Percentiles rank a stretch among this genome's conserved stretches.
Conservation (phyloP, 345 rosid genomes). For the Barbarea vulgaris region DNA sequence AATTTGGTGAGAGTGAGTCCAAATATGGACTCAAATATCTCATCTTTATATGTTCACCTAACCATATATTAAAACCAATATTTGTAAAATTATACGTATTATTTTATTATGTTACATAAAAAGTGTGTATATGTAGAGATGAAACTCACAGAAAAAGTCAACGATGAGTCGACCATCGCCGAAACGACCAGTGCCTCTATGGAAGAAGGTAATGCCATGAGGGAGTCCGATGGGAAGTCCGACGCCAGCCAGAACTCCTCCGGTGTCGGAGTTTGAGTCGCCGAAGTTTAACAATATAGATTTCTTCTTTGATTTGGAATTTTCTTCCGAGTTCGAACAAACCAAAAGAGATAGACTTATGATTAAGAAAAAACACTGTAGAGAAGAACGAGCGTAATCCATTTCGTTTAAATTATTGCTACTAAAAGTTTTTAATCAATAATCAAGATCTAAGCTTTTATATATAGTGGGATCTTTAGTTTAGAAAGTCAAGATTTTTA, state of each 20-base stretch:
- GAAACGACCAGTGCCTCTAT: constrained; percentile 49
- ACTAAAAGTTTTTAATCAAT: neutral
- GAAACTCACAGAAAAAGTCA: constrained; percentile 60
- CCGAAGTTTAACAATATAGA: constrained; percentile 56
- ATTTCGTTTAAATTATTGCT: neutral
- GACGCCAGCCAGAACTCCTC: constrained; percentile 46
- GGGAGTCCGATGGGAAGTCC: constrained; percentile 52
- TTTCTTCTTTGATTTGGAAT: constrained; percentile 26
- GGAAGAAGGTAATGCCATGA: constrained; percentile 55
- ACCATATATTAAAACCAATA: neutral
- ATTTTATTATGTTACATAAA: neutral
- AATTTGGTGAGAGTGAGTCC: constrained; percentile 53
- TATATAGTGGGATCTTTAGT: neutral
- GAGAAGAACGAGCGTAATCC: neutral
- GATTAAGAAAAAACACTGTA: constrained; percentile 26
- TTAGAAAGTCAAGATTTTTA: constrained; percentile 2
- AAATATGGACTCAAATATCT: constrained; percentile 48
- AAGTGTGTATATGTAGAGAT: neutral
- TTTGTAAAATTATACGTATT: neutral
- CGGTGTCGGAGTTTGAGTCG: constrained; percentile 63
- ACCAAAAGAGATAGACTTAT: constrained; percentile 28
- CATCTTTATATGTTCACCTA: constrained; percentile 52
- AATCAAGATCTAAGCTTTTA: constrained; percentile 9
- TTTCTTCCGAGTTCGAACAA: constrained; percentile 13
- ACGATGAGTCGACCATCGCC: constrained; percentile 60